Evolutionary conservation across 2,329 filamentous ascomycete genomes (phyloP), one percentile per base, ranked within the genome.

Genomic region (Conoideocrella luteorostrata): DNA sequence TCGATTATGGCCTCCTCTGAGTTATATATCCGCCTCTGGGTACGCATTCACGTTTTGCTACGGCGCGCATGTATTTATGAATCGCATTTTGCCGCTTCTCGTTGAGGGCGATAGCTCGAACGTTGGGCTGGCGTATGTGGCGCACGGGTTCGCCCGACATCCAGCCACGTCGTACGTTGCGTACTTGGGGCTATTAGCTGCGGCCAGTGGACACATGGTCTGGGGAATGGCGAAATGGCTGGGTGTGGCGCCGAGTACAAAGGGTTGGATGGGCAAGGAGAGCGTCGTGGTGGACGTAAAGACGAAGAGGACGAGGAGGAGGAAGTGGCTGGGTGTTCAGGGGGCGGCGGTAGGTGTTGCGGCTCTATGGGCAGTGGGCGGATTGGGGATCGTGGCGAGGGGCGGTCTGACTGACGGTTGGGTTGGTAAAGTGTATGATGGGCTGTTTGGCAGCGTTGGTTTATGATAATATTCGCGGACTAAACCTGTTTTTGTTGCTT

Each of bases 201-300:
- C 83, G 0, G 85, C 81, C 0, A 81, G 78, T 20, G 86, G 82
- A 47, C 90, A 96, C 67, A 81, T 90, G 61, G 78, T 86, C 7
- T 94, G 88, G 79, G 90, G 90, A 3, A 79, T 80, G 66, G 86
- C 88, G n/a, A 84, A 80, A 62, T 96, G 88, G 86, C 67, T 90
- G 47, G 80, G 80, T 0, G 69, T 77, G 37, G 72, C 81, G 40
- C 82, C 84, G 17, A 70, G 72, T 2, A 70, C 68, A 50, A 75
- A 63, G 55, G 78, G 62, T 68, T 68, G 54, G 60, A 55, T 55
- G 59, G 71, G 59, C 2, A 63, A 57, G 68, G 60, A 65, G 54
- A 59, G 64, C 67, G 48, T 60, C 47, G 47, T 57, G 1, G 58
- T 72, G 7, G 77, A 79, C 49, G 76, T 69, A 56, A 68, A 64